Base-by-base conservation (phyloP, 805 yeast species). In the Candida incommunis region DNA sequence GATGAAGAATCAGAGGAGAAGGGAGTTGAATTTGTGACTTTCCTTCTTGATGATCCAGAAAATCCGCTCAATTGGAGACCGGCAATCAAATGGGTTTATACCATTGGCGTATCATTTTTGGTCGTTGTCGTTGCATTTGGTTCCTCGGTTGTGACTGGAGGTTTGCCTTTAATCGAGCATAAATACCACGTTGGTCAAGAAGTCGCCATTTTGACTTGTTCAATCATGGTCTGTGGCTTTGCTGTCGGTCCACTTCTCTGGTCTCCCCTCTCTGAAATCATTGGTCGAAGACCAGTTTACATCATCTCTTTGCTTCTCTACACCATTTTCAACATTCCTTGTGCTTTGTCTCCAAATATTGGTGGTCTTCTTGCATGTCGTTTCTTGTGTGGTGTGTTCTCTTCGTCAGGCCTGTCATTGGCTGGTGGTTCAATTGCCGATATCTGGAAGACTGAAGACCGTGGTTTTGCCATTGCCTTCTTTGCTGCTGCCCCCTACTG, bases 371-470 rank as follows among this genome's bases (percentile, higher is more conserved):
- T 86, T 54, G 88, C 78, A 22, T 81, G 90, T 61, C 73, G 96
- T 46, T 87, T 88, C 64, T 67, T 87, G 24, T 80, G 92, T 60
- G 96, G 96, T 53, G 87, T 85, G 18, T 84, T 81, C 64, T 69
- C 92, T 1, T 74, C 90, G 35, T 80, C 94, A 9, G 94, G 90
- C 22, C 69, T 87, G 41, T 79, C 88, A 45, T 71, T 83, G 44
- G 95, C 87, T 48, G 95, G 95, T 61, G 96, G 95, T 44, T 80
- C 94, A 31, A 75, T 87, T 50, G 90, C 92, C 42, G 96, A 87
- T 63, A 73, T 87, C 70, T 90, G 87, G 70, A 74, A 79, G n/a
- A 71, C 75, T 45, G 81, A 75, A 51, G 75, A 87, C 0, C 73
- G 95, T 66, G 95, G 95, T 53, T 73, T 78, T 56, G 95, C 95